Evolutionary conservation across 129 eudicot genomes (phyloP).

Genomic region (Mikania micrantha): DNA sequence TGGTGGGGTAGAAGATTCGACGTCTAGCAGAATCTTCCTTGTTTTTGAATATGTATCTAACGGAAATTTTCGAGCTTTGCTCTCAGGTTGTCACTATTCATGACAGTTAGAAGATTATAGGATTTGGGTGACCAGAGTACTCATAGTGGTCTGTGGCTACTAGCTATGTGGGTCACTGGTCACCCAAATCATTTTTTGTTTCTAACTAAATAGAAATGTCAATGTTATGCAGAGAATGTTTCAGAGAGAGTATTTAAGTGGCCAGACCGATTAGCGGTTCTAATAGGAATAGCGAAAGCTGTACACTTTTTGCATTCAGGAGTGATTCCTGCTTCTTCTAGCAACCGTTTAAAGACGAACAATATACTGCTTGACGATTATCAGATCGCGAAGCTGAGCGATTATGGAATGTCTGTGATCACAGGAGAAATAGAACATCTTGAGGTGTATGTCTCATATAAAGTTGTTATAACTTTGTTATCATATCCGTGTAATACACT

Average conservation of each 20-base stretch:
- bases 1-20: constrained; percentile 51
- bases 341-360: constrained; percentile 57
- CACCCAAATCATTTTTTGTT: neutral
- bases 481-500: neutral
- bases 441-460: constrained; percentile 29
- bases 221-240: constrained; percentile 37
- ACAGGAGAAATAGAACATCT: constrained; percentile 60
- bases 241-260: constrained; percentile 61
- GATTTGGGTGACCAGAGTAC: neutral
- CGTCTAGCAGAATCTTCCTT: constrained; percentile 55
- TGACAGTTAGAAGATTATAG: neutral
- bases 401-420: constrained; percentile 76
- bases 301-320: constrained; percentile 82
- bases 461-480: constrained; percentile 11
- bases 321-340: constrained; percentile 59
- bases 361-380: constrained; percentile 74
- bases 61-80: constrained; percentile 68
- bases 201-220: neutral
- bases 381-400: constrained; percentile 75
- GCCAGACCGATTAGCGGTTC: constrained; percentile 73
- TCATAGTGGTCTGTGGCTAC: no score
- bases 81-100: constrained; percentile 45
- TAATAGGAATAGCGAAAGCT: constrained; percentile 80
- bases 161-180: neutral
- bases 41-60: constrained; percentile 64